Evolutionary conservation across 2,329 filamentous ascomycete genomes (phyloP).

Genomic region (Epicoccum sorghinum): DNA sequence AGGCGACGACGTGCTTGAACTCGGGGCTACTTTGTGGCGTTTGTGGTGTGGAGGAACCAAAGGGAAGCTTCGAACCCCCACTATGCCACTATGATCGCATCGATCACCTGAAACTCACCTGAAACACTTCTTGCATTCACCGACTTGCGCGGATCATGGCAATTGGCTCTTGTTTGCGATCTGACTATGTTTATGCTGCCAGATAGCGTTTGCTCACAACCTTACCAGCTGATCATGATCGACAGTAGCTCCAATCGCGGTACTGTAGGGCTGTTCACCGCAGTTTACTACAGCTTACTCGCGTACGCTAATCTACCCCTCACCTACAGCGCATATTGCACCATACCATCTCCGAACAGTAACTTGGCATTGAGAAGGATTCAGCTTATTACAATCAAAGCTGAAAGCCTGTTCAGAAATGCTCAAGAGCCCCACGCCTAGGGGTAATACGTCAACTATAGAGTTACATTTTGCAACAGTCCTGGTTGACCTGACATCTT

Average conservation of each 20-base stretch:
- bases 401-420: no score
- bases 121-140: constrained; percentile 15
- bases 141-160: background rate
- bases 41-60: constrained; percentile 23
- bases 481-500: no score
- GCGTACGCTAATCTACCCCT: background rate
- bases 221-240: constrained; percentile 8
- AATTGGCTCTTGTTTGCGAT: constrained; percentile 7
- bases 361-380: background rate
- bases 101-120: constrained; percentile 16
- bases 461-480: no score
- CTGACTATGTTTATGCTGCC: background rate
- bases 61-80: constrained; percentile 28
- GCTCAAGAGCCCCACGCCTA: no score
- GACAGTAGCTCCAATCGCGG: background rate
- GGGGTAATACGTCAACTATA: no score
- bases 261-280: background rate
- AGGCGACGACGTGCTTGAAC: constrained; percentile 4
- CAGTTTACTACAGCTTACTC: background rate
- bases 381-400: no score
- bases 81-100: constrained; percentile 31
- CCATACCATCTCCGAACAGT: background rate
- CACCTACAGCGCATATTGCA: background rate
- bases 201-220: background rate
- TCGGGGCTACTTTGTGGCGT: constrained; percentile 16